Base-by-base conservation (phyloP, 345 rosid species). In the Populus euphratica region DNA sequence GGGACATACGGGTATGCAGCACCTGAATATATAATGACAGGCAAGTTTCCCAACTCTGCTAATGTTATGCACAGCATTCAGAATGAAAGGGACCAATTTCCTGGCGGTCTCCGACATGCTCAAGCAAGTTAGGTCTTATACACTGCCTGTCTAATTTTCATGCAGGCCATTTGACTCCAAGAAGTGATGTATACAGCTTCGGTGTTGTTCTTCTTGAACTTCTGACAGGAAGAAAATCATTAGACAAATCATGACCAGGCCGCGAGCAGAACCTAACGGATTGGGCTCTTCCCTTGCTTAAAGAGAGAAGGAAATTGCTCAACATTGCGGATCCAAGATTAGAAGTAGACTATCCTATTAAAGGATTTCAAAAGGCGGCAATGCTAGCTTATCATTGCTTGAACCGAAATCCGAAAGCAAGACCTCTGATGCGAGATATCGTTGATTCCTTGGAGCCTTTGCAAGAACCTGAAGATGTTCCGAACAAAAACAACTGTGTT, bases 1-100 rank as follows among this genome's bases (percentile, higher is more conserved):
- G 99, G 99, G 63, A 95, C 99, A 21, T 93, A 95, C n/a, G 99
- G 99, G 16, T 95, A 95, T 77, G 99, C 99, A 39, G 99, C 99
- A 36, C 98, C 99, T 0, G 99, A 93, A 79, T 95, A 95, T 84
- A 91, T 95, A 81, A 93, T 95, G 99, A 93, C 99, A 69, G 99
- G 99, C 82, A 82, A 84, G 74, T 61, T 50, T 49, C 8, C 20
- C 31, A 69, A 3, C 27, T 41, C 5, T 36, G 47, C 43, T 29
- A 38, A 33, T 23, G 31, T 29, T 47, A 54, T 7, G 41, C 25
- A 72, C 36, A 10, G 47, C 14, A 10, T 8, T 54, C 9, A 54
- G 62, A 9, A 54, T 54, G 62, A 54, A 54, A 54, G 8, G 62
- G 62, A 8, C 5, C 27, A 1, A 54, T 54, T 21, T 54, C 62